These are phyloP conservation scores for Huntiella omanensis DNA, from an alignment of 2,329 filamentous ascomycete species.

Conservation along the genomic window DNA sequence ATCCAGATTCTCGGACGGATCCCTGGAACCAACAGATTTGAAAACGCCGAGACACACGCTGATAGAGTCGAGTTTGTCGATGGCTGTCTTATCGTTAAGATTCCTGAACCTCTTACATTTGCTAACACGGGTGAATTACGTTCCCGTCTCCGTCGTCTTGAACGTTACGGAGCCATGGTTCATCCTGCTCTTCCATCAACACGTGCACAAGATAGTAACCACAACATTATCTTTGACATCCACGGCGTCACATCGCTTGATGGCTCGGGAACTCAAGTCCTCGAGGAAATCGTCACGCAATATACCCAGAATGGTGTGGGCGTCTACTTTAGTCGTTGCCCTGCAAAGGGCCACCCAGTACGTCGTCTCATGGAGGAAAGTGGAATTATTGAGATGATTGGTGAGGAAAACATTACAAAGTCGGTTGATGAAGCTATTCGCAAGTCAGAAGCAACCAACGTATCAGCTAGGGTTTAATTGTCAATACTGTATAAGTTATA, in stretches of 20 bases:
- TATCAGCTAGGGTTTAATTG: too few relatives aligned
- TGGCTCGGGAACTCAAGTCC: constrained; percentile 78
- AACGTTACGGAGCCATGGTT: constrained; percentile 75
- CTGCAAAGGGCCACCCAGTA: constrained; percentile 33
- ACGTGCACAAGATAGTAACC: constrained; percentile 60
- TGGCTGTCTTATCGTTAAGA: constrained; percentile 88
- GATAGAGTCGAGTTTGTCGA: constrained; percentile 73
- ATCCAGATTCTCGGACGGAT: constrained; percentile 92
- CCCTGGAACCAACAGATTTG: constrained; percentile 64
- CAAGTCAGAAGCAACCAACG: constrained; percentile 40
- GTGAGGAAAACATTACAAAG: constrained; percentile 56
- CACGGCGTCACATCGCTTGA: constrained; percentile 94
- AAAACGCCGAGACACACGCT: constrained; percentile 61
- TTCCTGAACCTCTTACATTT: constrained; percentile 89
- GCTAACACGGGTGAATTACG: constrained; percentile 91
- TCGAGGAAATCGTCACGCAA: constrained; percentile 68
- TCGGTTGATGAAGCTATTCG: constrained; percentile 72
- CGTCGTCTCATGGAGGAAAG: constrained; percentile 57
- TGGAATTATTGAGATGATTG: constrained; percentile 70
- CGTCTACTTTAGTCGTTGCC: constrained; percentile 52
- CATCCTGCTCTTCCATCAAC: constrained; percentile 77
- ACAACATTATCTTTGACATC: constrained; percentile 90
- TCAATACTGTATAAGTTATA: too few relatives aligned
- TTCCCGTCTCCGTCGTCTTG: constrained; percentile 60
- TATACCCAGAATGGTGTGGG: constrained; percentile 62